Percentiles rank a stretch among this genome's conserved stretches.
These are phyloP conservation scores for Boletellus sp. DNA, from an alignment of 768 basidiomycete species.

Conservation along the genomic window DNA sequence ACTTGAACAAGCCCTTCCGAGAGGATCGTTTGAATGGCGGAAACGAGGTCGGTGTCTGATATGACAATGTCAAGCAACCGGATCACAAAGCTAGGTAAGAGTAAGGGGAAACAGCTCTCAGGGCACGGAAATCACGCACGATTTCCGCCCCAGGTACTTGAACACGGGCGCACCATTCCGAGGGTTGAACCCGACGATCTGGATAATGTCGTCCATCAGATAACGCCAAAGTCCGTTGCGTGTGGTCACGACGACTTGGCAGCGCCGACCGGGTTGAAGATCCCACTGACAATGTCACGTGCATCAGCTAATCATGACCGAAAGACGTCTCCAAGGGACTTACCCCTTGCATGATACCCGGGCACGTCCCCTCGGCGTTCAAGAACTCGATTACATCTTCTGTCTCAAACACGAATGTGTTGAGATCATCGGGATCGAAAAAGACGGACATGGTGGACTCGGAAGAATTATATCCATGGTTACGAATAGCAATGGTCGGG, in stretches of 20 bases:
- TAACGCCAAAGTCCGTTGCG: not conserved
- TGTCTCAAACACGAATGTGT: not conserved
- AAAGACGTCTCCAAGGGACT: not conserved
- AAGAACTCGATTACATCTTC: constrained; percentile 6
- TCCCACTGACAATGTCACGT: too few relatives aligned
- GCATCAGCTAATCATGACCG: too few relatives aligned
- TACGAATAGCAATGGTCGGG: not conserved
- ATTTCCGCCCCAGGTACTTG: not conserved
- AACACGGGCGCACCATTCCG: not conserved
- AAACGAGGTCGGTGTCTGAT: not conserved
- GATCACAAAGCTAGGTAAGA: not conserved
- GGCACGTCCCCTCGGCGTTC: not conserved
- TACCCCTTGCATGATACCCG: constrained; percentile 5
- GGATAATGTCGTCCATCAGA: not conserved
- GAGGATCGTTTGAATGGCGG: not conserved
- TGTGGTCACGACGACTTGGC: not conserved
- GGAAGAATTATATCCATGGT: not conserved
- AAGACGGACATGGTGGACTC: not conserved
- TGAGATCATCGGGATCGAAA: not conserved
- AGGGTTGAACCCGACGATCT: too few relatives aligned
- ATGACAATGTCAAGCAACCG: not conserved
- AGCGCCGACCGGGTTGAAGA: too few relatives aligned
- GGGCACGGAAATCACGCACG: not conserved
- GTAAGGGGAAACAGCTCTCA: too few relatives aligned
- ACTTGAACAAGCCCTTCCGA: not conserved